A percentile compares a stretch with the other conserved stretches of the same genome.
phyloP scores from a whole-genome alignment of 768 basidiomycete genomes.

The Amyloporia xantha region DNA sequence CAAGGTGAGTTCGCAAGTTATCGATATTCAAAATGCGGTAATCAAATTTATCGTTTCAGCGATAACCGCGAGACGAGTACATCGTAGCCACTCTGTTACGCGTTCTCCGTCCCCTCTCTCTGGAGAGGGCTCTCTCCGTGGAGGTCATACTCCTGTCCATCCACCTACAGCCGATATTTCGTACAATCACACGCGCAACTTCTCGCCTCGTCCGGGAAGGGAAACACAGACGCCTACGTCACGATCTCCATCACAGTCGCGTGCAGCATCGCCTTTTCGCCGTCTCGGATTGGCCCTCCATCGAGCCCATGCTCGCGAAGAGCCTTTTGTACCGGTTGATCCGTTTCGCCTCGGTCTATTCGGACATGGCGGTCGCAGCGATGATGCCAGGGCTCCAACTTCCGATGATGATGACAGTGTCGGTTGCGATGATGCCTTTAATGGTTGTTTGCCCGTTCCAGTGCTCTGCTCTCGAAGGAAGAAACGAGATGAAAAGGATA shows the following conservation, averaged over 20 bases:
- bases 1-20: conserved; percentile 35
- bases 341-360: conserved; percentile 25
- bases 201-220: conserved; percentile 16
- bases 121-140: conserved; percentile 13
- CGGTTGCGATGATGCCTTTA: conserved; percentile 7
- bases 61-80: conserved; percentile 16
- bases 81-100: conserved; percentile 29
- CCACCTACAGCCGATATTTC: conserved; percentile 3
- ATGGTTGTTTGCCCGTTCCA: conserved; percentile 15
- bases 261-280: conserved; percentile 51
- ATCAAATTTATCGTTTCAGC: conserved; percentile 16
- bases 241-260: conserved; percentile 31
- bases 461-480: conserved; percentile 1
- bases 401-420: conserved; percentile 5
- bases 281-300: conserved; percentile 51
- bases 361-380: conserved; percentile 14
- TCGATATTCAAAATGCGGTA: conserved; percentile 2
- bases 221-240: conserved; percentile 22
- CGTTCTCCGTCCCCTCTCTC: conserved; percentile 27
- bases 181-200: conserved; percentile 11
- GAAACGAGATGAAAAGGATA: neutral
- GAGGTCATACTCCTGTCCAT: conserved; percentile 11
- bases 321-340: conserved; percentile 31
- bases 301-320: conserved; percentile 37
- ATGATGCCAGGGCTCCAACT: conserved; percentile 7